These are phyloP conservation scores for Polygonum aviculare DNA, from an alignment of 148 eudicot genomes.

Conservation along the genomic window DNA sequence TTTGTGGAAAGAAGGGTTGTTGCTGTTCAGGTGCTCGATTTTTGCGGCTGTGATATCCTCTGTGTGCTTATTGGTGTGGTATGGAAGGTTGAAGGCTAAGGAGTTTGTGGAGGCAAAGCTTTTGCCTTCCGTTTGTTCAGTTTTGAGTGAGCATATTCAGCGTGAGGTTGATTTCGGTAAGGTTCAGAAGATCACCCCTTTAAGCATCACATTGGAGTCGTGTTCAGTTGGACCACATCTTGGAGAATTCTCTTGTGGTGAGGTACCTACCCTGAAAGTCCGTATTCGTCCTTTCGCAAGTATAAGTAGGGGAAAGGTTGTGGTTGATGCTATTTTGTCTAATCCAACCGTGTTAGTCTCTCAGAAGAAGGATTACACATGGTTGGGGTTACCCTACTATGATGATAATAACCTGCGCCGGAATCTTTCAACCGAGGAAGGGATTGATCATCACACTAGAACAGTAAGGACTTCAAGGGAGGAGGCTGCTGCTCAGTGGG, in stretches of 20 bases:
- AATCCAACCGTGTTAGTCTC: conserved; percentile 75
- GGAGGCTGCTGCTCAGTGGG: conserved; percentile 48
- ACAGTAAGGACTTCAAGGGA: conserved; percentile 86
- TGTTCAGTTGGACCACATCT: conserved; percentile 85
- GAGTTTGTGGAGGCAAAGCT: conserved; percentile 62
- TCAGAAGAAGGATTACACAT: conserved; percentile 84
- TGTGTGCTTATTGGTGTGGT: conserved; percentile 79
- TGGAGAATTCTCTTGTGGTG: conserved; percentile 92
- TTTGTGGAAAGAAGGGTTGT: conserved; percentile 81
- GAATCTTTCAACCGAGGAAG: conserved; percentile 90
- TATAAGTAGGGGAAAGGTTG: conserved; percentile 82
- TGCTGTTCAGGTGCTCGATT: conserved; percentile 72
- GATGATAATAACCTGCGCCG: conserved; percentile 47
- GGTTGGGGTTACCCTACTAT: conserved; percentile 81
- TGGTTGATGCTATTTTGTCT: conserved; percentile 80
- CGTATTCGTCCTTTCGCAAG: conserved; percentile 75
- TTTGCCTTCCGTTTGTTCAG: conserved; percentile 78
- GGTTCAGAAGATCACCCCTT: conserved; percentile 74
- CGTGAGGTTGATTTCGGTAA: conserved; percentile 85
- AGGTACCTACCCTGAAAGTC: conserved; percentile 71
- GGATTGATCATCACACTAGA: conserved; percentile 80
- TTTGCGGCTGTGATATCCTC: conserved; percentile 79
- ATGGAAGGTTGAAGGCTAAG: conserved; percentile 75
- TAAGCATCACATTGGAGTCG: conserved; percentile 91
- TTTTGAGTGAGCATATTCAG: conserved; percentile 65